These are phyloP conservation scores for Poa pratensis DNA, from an alignment of 176 grass and related monocot genomes.

Conservation along the genomic window DNA sequence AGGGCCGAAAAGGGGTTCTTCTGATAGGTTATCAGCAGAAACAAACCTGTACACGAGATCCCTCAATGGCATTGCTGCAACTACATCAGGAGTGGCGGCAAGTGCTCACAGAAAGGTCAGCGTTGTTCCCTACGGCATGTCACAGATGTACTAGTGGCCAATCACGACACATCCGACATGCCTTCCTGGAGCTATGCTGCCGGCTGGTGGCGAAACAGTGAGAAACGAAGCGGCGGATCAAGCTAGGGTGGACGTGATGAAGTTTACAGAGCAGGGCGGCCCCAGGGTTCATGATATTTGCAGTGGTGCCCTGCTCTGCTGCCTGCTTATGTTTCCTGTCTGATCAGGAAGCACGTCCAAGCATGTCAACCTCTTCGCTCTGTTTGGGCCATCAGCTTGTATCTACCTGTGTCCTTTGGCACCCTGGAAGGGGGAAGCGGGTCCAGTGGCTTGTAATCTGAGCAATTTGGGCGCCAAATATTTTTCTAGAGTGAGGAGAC, in stretches of 20 bases:
- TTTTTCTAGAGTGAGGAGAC: conserved; percentile 59
- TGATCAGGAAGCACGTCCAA: conserved; percentile 39
- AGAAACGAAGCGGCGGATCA: conserved; percentile 31
- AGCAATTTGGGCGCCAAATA: conserved; percentile 48
- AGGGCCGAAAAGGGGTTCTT: conserved; percentile 50
- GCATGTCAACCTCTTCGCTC: neutral
- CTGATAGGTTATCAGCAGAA: conserved; percentile 55
- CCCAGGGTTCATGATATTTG: conserved; percentile 7
- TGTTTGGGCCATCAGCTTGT: conserved; percentile 39
- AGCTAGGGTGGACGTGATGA: neutral
- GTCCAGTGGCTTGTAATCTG: conserved; percentile 51
- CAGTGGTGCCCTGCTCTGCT: conserved; percentile 32
- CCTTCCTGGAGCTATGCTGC: conserved; percentile 23
- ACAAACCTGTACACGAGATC: conserved; percentile 60
- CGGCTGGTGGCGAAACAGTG: neutral
- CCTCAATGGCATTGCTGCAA: conserved; percentile 61
- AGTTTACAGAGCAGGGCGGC: conserved; percentile 19
- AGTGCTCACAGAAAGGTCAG: conserved; percentile 73
- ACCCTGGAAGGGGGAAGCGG: conserved; percentile 31
- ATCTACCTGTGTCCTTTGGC: conserved; percentile 39
- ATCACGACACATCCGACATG: conserved; percentile 29
- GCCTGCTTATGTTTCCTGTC: conserved; percentile 7
- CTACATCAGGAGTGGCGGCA: conserved; percentile 69
- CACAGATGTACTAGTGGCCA: conserved; percentile 77
- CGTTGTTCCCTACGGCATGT: conserved; percentile 67